Conservation (phyloP, 1,284 basidiomycete genomes). For the Bondarzewia mesenterica region DNA sequence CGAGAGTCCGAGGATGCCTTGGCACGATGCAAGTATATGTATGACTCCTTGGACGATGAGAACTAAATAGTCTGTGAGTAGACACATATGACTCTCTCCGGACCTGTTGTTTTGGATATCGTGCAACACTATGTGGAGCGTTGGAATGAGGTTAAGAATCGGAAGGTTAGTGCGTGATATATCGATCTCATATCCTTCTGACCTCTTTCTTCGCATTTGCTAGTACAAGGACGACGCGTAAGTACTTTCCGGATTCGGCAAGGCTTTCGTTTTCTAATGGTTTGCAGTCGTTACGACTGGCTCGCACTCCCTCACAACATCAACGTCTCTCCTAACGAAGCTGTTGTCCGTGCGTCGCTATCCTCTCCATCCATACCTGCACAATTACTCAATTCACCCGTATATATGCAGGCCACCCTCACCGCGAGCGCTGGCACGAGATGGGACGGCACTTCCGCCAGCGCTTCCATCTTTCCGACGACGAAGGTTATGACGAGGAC, state of each 20-base stretch:
- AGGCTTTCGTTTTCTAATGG: not conserved
- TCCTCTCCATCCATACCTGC: not conserved
- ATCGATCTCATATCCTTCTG: not conserved
- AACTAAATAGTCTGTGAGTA: slow-evolving; percentile 22
- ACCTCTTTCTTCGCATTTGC: not conserved
- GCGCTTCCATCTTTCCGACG: slow-evolving; percentile 35
- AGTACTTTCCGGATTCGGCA: slow-evolving; percentile 16
- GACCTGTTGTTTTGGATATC: slow-evolving; percentile 81
- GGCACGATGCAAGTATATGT: slow-evolving; percentile 70
- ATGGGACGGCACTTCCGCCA: slow-evolving; percentile 58
- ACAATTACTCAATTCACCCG: not conserved
- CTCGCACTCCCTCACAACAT: slow-evolving; percentile 79
- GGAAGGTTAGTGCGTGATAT: slow-evolving; percentile 41
- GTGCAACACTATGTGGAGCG: slow-evolving; percentile 87
- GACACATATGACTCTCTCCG: slow-evolving; percentile 82
- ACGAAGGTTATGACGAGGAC: slow-evolving; percentile 25
- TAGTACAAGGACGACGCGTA: slow-evolving; percentile 49
- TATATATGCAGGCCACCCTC: slow-evolving; percentile 52
- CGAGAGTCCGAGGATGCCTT: slow-evolving; percentile 78
- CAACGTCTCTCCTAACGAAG: slow-evolving; percentile 50
- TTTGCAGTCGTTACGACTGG: slow-evolving; percentile 52
- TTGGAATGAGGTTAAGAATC: slow-evolving; percentile 80
- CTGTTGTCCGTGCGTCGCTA: slow-evolving; percentile 43
- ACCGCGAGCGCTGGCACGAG: slow-evolving; percentile 52
- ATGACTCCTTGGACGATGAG: slow-evolving; percentile 2